A percentile compares a stretch with the other conserved stretches of the same genome.
phyloP scores from a whole-genome alignment of 2,329 filamentous ascomycete species.

The Phaeosphaeriaceae sp. region DNA sequence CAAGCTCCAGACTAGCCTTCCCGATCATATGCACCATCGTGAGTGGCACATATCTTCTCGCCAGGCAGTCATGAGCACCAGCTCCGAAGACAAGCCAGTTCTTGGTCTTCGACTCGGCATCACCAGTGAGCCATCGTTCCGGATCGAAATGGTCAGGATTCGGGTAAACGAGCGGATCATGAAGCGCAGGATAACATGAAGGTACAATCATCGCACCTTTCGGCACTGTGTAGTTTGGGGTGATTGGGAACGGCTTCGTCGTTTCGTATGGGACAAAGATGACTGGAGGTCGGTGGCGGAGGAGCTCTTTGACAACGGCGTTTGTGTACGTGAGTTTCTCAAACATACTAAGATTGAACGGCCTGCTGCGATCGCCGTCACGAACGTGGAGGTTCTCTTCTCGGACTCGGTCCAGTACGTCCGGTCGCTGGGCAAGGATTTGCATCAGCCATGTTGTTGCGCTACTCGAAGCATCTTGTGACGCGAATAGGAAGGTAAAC shows the following conservation, averaged over 20 bases:
- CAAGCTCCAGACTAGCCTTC: conserved; percentile 81
- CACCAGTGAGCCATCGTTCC: conserved; percentile 87
- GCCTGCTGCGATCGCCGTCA: conserved; percentile 72
- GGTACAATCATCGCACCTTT: conserved; percentile 96
- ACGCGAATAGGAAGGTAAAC: conserved; percentile 95
- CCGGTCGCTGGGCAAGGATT: conserved; percentile 85
- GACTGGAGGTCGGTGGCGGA: conserved; percentile 88
- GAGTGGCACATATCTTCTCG: conserved; percentile 85
- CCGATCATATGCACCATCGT: conserved; percentile 88
- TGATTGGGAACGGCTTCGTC: conserved; percentile 93
- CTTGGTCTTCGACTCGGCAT: conserved; percentile 88
- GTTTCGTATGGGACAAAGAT: conserved; percentile 93
- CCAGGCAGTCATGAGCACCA: conserved; percentile 93
- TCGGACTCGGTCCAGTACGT: conserved; percentile 83
- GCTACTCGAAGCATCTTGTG: conserved; percentile 93
- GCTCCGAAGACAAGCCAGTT: conserved; percentile 97
- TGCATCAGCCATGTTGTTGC: conserved; percentile 95
- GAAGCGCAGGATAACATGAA: conserved; percentile 84
- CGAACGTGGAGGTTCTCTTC: conserved; percentile 83
- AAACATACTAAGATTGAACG: conserved; percentile 80
- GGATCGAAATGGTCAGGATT: conserved; percentile 89
- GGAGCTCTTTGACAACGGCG: conserved; percentile 72
- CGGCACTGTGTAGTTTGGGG: conserved; percentile 81
- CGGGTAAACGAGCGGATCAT: conserved; percentile 88
- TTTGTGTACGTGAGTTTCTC: conserved; percentile 88